Base-by-base conservation (phyloP, 257 asterid species). In the Solanum chilense region DNA sequence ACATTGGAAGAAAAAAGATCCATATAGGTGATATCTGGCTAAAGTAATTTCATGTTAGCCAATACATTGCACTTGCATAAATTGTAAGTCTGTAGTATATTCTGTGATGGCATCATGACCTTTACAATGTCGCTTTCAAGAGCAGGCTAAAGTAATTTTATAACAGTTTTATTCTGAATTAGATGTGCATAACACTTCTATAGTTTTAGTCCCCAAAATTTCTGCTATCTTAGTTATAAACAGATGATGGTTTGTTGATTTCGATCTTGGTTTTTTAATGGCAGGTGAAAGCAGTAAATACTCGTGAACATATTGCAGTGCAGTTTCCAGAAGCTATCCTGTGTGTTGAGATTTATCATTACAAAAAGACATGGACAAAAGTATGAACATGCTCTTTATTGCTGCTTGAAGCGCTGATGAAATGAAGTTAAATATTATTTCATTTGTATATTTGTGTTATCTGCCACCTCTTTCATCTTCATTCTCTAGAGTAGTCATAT, bases 271-370 rank as follows among this genome's bases (percentile, higher is more conserved):
- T 47, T 10, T 80, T 47, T 80, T 71, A 84, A 77, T 90, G 62
- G 88, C 93, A 94, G 96, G 98, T 92, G 85, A 94, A 88, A 89
- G 86, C 94, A 82, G 91, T 93, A 13, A 91, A 88, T 85, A 45
- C 92, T 52, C 33, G 35, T 86, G 92, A 87, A 89, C 86, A 89
- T 81, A 87, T 94, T 37, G 91, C 95, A 10, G 90, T 95, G 89
- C 92, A 90, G 42, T 97, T 87, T 92, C 98, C 98, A 14, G 98
- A 94, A 90, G 92, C 91, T 76, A 85, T 93, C 86, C 92, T 97
- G 73, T 88, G 91, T 85, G 83, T 95, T 76, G 99, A 97, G 93
- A 98, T 97, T 89, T 97, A 95, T 90, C 98, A 95, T 86, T 93
- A 88, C 92, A 91, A 84, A 85, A 91, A 86, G 90, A 76, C 93